Base-by-base conservation (phyloP, 129 eudicot genomes). In the Flaveria ramosissima region DNA sequence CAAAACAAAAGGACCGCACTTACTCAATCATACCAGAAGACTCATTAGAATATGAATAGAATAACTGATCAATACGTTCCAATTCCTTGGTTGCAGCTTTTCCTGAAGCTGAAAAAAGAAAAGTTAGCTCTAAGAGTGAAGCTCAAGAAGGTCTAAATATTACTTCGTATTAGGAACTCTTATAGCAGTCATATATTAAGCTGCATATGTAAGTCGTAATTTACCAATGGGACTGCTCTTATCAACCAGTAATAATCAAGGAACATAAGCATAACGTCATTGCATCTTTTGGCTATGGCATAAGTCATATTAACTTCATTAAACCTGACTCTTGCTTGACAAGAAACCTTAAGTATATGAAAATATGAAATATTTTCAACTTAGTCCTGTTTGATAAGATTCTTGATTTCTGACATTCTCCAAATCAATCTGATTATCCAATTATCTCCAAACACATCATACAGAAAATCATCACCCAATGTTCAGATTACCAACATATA, bases 11-110 rank as follows among this genome's bases (percentile, higher is more conserved):
- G 0, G 47, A 65, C 51, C 21, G 66, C 46, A 89, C 96, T 85
- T 91, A 94, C 98, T 94, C 98, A 69, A 94, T 94, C 85, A 86
- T 63, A 50, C 85, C 89, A 45, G 93, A 84, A 39, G 90, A 78
- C 57, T 70, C 86, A 65, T 77, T 87, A 6, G 90, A 90, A 89
- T 94, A 91, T 51, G 88, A 55, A 87, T 83, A 81, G 81, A 87
- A 94, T 52, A 94, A 77, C 71, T 88, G 96, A 80, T 94, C 98
- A 62, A 91, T 87, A 9, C 97, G 84, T 75, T 91, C 97, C 86
- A 89, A 76, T 77, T 94, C 98, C 69, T 91, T 94, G 71, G 83
- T 78, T 15, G 97, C 97, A 55, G 98, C 96, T 84, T 86, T 94
- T 76, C 93, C 89, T 41, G 97, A 74, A 77, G 96, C 98, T 94